A percentile compares a stretch with the other conserved stretches of the same genome.
Conservation (phyloP, 176 grass and related monocot species). For the Lolium multiflorum region DNA sequence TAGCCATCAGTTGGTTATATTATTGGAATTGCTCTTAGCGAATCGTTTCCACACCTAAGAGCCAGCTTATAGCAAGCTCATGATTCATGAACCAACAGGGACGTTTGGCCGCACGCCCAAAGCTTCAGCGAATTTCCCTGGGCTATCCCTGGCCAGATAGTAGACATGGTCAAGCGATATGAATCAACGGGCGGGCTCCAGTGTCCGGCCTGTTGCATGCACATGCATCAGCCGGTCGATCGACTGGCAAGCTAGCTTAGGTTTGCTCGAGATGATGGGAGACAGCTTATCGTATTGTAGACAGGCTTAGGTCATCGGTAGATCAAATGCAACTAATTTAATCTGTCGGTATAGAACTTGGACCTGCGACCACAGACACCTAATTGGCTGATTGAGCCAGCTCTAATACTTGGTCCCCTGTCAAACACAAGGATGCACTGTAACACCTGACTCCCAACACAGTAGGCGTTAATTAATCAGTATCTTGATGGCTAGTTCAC, state of each 20-base stretch:
- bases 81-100: not conserved
- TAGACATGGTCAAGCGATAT: not conserved
- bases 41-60: conserved; percentile 18
- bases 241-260: not conserved
- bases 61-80: not conserved
- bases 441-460: conserved; percentile 17
- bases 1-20: too few species aligned
- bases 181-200: not conserved
- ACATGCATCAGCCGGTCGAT: not conserved
- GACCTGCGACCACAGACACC: conserved; percentile 41
- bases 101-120: conserved; percentile 27
- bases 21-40: too few species aligned
- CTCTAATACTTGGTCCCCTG: conserved; percentile 45
- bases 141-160: not conserved
- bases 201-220: conserved; percentile 10
- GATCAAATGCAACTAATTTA: conserved; percentile 31
- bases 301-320: conserved; percentile 1
- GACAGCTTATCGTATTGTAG: conserved; percentile 34
- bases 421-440: conserved; percentile 23
- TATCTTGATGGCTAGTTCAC: not conserved
- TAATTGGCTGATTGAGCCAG: conserved; percentile 35
- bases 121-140: not conserved
- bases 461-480: conserved; percentile 2
- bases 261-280: not conserved
- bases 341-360: conserved; percentile 19